phyloP scores from a whole-genome alignment of 257 asterid genomes.

The Mentha longifolia region DNA sequence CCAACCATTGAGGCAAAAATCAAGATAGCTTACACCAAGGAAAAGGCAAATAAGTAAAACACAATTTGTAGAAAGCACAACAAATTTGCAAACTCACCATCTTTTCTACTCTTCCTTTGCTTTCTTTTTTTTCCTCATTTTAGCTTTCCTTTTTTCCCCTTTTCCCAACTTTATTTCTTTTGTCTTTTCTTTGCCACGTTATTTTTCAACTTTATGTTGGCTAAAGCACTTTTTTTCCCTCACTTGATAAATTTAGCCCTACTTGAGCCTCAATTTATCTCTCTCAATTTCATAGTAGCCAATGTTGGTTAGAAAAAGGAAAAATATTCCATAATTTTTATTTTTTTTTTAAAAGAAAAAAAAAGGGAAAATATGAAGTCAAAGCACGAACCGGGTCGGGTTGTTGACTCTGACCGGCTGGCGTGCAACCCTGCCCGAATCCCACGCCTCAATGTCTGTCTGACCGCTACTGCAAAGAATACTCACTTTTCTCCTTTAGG shows the following conservation, averaged over 20 bases:
- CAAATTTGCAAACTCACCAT: conserved; percentile 17
- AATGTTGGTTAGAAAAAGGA: no score
- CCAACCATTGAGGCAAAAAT: no score
- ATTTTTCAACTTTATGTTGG: conserved; percentile 41
- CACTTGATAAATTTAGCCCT: not conserved
- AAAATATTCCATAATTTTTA: not conserved
- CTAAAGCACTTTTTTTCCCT: conserved; percentile 27
- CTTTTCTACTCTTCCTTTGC: conserved; percentile 24
- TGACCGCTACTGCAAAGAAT: conserved; percentile 32
- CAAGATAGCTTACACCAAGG: not conserved
- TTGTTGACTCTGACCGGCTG: conserved; percentile 37
- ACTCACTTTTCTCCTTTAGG: conserved; percentile 9
- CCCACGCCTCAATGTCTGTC: conserved; percentile 36
- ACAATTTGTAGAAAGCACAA: not conserved
- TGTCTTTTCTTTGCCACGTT: conserved; percentile 41
- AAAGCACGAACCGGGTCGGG: conserved; percentile 37
- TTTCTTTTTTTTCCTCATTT: not conserved
- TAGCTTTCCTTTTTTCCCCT: conserved; percentile 9
- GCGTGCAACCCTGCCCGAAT: conserved; percentile 35
- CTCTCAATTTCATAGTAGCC: not conserved
- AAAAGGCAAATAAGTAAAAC: not conserved
- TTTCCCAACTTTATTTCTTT: conserved; percentile 24
- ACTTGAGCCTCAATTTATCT: not conserved
- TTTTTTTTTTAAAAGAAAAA: no score
- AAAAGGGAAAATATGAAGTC: conserved; percentile 35